Evolutionary conservation across 176 grass and related monocot genomes (phyloP), one percentile per base, ranked within the genome.

Genomic region (Oryza nivara): DNA sequence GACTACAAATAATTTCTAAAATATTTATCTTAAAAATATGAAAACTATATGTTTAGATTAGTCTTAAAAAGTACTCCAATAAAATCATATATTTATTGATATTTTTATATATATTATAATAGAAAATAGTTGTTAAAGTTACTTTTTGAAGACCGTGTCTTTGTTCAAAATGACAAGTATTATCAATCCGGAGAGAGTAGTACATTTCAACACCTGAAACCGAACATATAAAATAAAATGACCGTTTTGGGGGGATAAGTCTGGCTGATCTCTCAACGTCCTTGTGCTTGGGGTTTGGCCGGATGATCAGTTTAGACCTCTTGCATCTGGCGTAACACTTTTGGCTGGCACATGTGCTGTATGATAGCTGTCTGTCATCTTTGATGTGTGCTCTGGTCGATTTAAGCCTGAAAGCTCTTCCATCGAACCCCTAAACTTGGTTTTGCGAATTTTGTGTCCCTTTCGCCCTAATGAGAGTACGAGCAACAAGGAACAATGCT

Each of bases 251-350:
- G 26, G 26, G 70, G 72, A 40, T 70, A 76, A 63, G 70, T 49
- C 48, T 32, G 71, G 7, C 13, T 13, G 40, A 40, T 52, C 65
- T 65, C 51, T 82, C 65, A 0, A 11, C 65, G 19, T 47, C 72
- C 86, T 51, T 77, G 66, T 71, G 86, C 72, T 9, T 2, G 5
- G 69, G 45, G 80, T 73, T 74, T 22, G 54, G 51, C 80, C 9
- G 36, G 22, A 73, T 11, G 58, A 49, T 35, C 9, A 17, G 54
- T 41, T 30, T 34, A 22, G 4, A 3, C 17, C 40, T 13, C 38
- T 46, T 12, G 36, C 19, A 16, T n/a, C 38, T 10, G 22, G 20
- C 49, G 34, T 56, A 11, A 72, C 36, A 7, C 9, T 13, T 41
- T 82, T 20, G 47, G 49, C 19, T 44, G 25, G 46, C 79, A 41